Percentiles rank a stretch among this genome's conserved stretches.
Evolutionary conservation across 2,329 filamentous ascomycete genomes (phyloP).

Genomic region (Cyclaneusma minus): DNA sequence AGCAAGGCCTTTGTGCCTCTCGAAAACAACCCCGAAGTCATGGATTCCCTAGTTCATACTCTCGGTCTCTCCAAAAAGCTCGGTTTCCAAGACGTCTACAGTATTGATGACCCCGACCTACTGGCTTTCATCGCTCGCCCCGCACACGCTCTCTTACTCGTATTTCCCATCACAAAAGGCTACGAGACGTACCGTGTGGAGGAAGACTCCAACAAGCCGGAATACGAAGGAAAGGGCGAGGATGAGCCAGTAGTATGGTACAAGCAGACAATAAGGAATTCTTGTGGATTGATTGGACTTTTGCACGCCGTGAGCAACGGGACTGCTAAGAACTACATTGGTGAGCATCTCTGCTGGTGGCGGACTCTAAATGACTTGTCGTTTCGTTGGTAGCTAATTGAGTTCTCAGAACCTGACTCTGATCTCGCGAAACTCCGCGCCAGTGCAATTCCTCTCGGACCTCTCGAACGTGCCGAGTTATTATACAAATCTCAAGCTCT

Average conservation of each 20-base stretch:
- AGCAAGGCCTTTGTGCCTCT: slow-evolving; percentile 18
- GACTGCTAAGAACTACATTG: slow-evolving; percentile 58
- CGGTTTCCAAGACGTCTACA: slow-evolving; percentile 83
- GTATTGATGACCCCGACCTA: slow-evolving; percentile 73
- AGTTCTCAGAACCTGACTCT: slow-evolving; percentile 16
- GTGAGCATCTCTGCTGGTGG: slow-evolving; percentile 79
- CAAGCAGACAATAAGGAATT: slow-evolving; percentile 85
- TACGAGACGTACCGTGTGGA: slow-evolving; percentile 63
- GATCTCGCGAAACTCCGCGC: slow-evolving; percentile 47
- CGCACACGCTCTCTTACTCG: slow-evolving; percentile 75
- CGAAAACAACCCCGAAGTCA: slow-evolving; percentile 74
- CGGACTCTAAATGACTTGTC: slow-evolving; percentile 63
- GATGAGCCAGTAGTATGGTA: slow-evolving; percentile 80
- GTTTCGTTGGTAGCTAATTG: slow-evolving; percentile 51
- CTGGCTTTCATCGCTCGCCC: slow-evolving; percentile 83
- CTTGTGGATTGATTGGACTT: slow-evolving; percentile 80
- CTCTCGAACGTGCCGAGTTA: slow-evolving; percentile 51
- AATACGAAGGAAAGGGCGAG: slow-evolving; percentile 53
- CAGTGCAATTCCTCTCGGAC: slow-evolving; percentile 54
- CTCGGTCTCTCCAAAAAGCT: slow-evolving; percentile 68
- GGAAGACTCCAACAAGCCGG: slow-evolving; percentile 50
- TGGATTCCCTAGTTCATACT: slow-evolving; percentile 68
- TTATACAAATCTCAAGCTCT: slow-evolving; percentile 67
- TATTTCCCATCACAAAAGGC: slow-evolving; percentile 70
- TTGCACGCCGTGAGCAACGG: slow-evolving; percentile 65